Evolutionary conservation across 306 rosid genomes (phyloP), one percentile per base, ranked within the genome.

Genomic region (Prosopis cineraria): DNA sequence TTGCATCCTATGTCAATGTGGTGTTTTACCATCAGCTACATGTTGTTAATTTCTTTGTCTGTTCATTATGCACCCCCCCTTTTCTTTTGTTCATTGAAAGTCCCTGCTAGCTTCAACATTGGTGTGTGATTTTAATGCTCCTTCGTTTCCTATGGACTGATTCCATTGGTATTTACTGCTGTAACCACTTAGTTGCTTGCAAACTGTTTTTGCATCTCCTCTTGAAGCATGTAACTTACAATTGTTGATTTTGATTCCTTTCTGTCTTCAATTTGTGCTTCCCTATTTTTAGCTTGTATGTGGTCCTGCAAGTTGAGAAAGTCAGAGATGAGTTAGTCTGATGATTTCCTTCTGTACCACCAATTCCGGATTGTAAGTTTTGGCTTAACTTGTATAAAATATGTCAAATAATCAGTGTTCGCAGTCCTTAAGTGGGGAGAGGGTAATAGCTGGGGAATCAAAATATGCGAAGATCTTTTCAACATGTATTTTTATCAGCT

Each of bases 301-400:
- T 20, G 70, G 48, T 37, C 31, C 31, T 64, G 45, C 45, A 34
- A 64, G 17, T 64, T 19, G 2, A 3, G 48, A 66, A 37, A 37
- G 16, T 66, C 11, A 13, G 30, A 37, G 47, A 66, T 37, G 31
- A 36, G 20, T 10, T n/a, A 40, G 68, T 43, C n/a, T 73, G 75
- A 78, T 36, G 37, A 50, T 43, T 78, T 74, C 65, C 25, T 29
- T 70, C 30, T 41, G 30, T 41, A 5, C 73, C 76, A 30, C 76
- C 40, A 24, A 31, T 59, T 84, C 33, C 52, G 14, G 53, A 41
- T 56, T 77, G 22, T 44, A 25, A 77, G 39, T 72, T 30, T 50
- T 41, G 19, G 63, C 5, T 36, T 24, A 31, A 20, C 52, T 39
- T 50, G 31, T 36, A 43, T 40, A 62, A 4, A 41, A 43, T 12